Evolutionary conservation across 306 rosid genomes (phyloP).

Genomic region (Morella rubra): DNA sequence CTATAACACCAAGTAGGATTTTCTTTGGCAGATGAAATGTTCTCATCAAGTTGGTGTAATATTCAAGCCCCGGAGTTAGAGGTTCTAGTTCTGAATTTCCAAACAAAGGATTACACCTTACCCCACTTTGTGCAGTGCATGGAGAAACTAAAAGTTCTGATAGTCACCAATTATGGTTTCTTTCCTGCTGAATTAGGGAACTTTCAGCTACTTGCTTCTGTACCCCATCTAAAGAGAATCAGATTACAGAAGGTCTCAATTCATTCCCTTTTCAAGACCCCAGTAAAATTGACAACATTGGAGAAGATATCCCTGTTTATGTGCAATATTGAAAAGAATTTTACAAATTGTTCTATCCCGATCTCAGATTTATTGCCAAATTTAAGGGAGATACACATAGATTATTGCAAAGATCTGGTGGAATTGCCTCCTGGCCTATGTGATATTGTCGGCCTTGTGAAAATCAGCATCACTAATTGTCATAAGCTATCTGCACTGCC

Average conservation of each 20-base stretch:
- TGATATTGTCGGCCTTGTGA: conserved; percentile 22
- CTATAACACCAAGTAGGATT: neutral
- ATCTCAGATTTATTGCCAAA: conserved; percentile 41
- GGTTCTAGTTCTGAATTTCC: conserved; percentile 58
- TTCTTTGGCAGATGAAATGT: conserved; percentile 50
- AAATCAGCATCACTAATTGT: conserved; percentile 34
- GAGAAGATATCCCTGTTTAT: conserved; percentile 33
- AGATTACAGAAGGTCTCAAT: conserved; percentile 44
- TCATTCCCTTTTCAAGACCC: conserved; percentile 19
- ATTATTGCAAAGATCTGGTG: conserved; percentile 51
- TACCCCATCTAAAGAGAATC: conserved; percentile 48
- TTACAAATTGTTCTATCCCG: conserved; percentile 13
- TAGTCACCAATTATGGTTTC: conserved; percentile 41
- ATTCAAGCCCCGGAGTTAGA: conserved; percentile 47
- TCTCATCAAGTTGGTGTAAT: conserved; percentile 48
- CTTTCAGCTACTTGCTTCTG: conserved; percentile 34
- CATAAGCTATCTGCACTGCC: conserved; percentile 32
- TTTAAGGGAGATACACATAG: conserved; percentile 54
- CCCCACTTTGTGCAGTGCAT: conserved; percentile 45
- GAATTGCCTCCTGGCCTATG: conserved; percentile 45
- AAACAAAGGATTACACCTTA: conserved; percentile 37
- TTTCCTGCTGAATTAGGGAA: conserved; percentile 33
- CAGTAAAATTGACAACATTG: conserved; percentile 13
- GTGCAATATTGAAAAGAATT: conserved; percentile 33
- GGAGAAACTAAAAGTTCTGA: conserved; percentile 48